Evolutionary conservation across 129 eudicot species (phyloP), one percentile per base, ranked within the genome.

Genomic region (Apium graveolens): DNA sequence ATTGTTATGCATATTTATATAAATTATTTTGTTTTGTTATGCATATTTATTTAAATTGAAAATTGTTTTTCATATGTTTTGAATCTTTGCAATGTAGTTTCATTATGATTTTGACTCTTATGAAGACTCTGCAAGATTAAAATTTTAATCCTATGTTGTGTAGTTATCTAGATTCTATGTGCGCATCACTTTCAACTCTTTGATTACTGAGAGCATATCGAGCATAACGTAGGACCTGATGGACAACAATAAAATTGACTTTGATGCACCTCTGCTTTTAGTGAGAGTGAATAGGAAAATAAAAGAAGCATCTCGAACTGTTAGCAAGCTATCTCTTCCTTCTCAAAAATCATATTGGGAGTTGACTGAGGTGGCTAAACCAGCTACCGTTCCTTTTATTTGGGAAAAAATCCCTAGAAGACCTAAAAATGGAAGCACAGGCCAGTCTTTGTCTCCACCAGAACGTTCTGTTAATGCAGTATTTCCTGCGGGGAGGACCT

Each of bases 391-490:
- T 78, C 99, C 99, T 6, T 96, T 96, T 78, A 70, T 38, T 29
- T 96, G 99, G 99, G 99, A 96, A 83, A 90, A 87, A 70, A 85
- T 71, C 41, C 99, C 99, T 1, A 97, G 99, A 0, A 84, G 85
- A 81, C 90, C 99, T 2, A 96, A 90, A 84, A 78, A 81, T 37
- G 86, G 70, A 24, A 76, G 39, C 41, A 78, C 62, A 18, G 38
- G 78, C 70, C 74, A 32, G 32, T 41, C 80, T 11, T 80, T 38
- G 13, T 45, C 77, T 3, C 87, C 84, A 1, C 81, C 82, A 27
- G 85, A 80, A 70, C 71, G 83, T 74, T 66, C 84, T 34, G 80
- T 39, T 76, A 81, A 87, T 13, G 92, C 89, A 10, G 70, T 77
- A 78, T 84, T 81, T 53, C 90, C 89, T 70, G 88, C 92, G 0